phyloP scores from a whole-genome alignment of 2,329 filamentous ascomycete genomes.

The Penicillium sp. region DNA sequence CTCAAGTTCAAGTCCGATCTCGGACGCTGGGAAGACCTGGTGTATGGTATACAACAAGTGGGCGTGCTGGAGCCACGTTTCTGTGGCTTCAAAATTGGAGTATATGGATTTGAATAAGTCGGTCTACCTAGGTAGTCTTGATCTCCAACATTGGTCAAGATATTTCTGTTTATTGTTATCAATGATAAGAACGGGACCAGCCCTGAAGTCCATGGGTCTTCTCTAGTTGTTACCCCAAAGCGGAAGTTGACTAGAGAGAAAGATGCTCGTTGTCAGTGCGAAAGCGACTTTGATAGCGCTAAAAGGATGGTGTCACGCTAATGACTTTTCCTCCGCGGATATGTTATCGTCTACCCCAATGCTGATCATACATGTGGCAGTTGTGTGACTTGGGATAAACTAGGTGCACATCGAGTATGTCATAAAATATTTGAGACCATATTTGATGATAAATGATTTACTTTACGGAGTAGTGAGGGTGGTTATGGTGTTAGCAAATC shows the following conservation, averaged over 20 bases:
- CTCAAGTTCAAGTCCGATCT: not conserved
- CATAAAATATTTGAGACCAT: no score
- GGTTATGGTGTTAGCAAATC: no score
- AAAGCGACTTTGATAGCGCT: no score
- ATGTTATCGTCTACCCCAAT: not conserved
- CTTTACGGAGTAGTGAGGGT: no score
- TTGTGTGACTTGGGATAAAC: not conserved
- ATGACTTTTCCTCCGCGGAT: not conserved
- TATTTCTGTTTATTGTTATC: not conserved
- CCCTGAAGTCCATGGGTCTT: not conserved
- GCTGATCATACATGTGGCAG: not conserved
- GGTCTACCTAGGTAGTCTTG: not conserved
- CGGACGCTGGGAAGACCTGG: not conserved
- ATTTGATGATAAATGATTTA: no score
- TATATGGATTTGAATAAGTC: not conserved
- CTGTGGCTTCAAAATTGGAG: not conserved
- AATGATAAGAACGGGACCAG: not conserved
- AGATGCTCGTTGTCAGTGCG: no score
- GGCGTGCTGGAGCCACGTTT: not conserved
- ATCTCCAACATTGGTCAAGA: not conserved
- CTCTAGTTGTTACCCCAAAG: not conserved
- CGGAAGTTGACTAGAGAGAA: slow-evolving; percentile 6
- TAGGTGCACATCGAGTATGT: not conserved
- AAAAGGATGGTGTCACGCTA: not conserved
- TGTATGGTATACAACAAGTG: not conserved